Evolutionary conservation across 1,284 basidiomycete species (phyloP).

Genomic region (Kwoniella shivajii): DNA sequence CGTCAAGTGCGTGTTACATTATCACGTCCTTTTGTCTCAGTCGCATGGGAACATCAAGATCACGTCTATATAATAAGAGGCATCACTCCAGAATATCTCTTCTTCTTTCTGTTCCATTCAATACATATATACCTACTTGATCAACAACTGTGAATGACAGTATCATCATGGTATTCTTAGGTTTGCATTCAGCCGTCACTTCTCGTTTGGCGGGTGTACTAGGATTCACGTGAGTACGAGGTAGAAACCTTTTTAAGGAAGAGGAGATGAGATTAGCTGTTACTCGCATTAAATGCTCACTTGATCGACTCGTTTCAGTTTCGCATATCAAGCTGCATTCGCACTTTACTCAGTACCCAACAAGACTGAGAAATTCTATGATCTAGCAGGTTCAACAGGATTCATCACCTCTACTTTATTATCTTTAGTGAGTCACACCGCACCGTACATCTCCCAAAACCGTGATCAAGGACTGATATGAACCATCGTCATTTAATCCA

Average conservation of each 20-base stretch:
- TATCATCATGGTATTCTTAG: conserved; percentile 26
- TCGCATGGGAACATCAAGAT: too few species aligned
- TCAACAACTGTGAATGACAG: neutral
- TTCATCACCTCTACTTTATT: conserved; percentile 66
- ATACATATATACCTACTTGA: neutral
- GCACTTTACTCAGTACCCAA: conserved; percentile 41
- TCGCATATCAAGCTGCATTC: conserved; percentile 42
- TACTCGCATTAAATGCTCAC: neutral
- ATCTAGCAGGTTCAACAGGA: conserved; percentile 62
- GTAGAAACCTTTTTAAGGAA: neutral
- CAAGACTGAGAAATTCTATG: conserved; percentile 45
- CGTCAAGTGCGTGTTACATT: too few species aligned
- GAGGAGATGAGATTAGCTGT: neutral
- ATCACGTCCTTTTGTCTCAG: too few species aligned
- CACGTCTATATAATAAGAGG: too few species aligned
- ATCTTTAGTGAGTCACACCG: conserved; percentile 55
- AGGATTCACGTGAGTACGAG: conserved; percentile 40
- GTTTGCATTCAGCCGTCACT: conserved; percentile 27
- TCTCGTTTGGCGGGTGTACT: conserved; percentile 41
- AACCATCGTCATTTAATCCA: too few species aligned
- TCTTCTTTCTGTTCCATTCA: neutral
- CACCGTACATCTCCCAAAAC: neutral
- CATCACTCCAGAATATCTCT: too few species aligned
- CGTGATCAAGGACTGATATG: too few species aligned
- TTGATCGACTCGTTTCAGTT: conserved; percentile 15